Evolutionary conservation across 1,284 basidiomycete genomes (phyloP), one percentile per base, ranked within the genome.

Genomic region (Coriolopsis trogii): DNA sequence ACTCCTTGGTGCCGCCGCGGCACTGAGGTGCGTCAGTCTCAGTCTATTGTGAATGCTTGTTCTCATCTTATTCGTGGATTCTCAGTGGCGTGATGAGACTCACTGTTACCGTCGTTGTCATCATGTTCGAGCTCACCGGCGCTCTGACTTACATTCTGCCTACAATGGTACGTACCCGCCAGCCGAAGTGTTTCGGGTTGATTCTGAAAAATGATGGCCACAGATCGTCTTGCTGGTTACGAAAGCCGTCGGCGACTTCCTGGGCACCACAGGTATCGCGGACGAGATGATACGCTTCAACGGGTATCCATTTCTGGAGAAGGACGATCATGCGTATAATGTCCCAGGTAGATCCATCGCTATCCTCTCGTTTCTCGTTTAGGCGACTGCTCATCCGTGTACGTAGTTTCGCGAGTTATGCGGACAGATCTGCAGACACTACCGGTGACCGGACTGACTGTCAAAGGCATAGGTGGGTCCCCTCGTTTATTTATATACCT

Each of bases 81-180:
- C 41, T 8, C 55, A 93, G 94, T 52, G 97, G 97, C 23, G 87
- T 99, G 46, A 99, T 98, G 78, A 82, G 95, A 56, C 93, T 98
- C 56, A 99, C 97, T 0, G 93, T 99, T 20, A 94, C 95, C 0
- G 95, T 99, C 2, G 97, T 98, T 2, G 97, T 99, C 47, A 98
- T 99, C 72, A 99, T 99, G 95, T 98, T 98, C 69, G 97, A 99
- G 68, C 79, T 99, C n/a, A 99, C 97, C 1, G 97, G 97, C 8
- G 96, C 97, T 1, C 72, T 99, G 62, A 98, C 95, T 10, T 99
- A 99, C 70, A 97, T 99, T 61, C 74, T 99, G 24, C 97, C 97
- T 0, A 97, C 95, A 4, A 99, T 99, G 97, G 94, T 93, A 60
- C 65, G 79, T 49, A 20, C 29, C 31, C 24, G 38, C n/a, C n/a